Evolutionary conservation across 225 moss, liverwort and hornwort species (phyloP).

Genomic region (Ulota crispa): DNA sequence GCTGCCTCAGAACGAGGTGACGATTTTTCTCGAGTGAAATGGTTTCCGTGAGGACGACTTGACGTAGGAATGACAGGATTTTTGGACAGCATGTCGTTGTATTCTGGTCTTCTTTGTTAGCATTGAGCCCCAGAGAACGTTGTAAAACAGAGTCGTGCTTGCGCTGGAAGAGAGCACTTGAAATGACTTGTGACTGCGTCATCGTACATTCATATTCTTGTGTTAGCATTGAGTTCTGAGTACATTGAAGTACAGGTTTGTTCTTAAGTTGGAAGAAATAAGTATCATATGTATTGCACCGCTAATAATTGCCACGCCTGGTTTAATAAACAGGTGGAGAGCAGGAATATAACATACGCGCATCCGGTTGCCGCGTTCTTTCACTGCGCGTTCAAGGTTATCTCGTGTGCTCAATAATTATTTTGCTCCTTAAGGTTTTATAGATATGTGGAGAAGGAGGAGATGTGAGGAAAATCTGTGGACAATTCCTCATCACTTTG

Average conservation of each 20-base stretch:
- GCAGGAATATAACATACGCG: constrained; percentile 45
- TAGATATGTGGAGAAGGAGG: background rate
- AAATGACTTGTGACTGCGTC: background rate
- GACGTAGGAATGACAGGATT: background rate
- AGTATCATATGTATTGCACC: background rate
- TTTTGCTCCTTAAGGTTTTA: background rate
- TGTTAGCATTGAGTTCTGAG: background rate
- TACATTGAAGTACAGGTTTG: background rate
- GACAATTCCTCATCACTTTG: background rate
- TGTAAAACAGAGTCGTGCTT: background rate
- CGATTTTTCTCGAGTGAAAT: background rate
- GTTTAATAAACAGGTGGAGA: constrained; percentile 32
- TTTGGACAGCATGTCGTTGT: background rate
- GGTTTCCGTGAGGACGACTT: background rate
- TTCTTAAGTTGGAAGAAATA: background rate
- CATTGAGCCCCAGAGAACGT: background rate
- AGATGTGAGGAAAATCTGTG: background rate
- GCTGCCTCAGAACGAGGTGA: constrained; percentile 34
- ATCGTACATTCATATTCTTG: background rate
- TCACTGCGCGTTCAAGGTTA: constrained; percentile 72
- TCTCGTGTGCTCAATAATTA: background rate
- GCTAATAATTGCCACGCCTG: background rate
- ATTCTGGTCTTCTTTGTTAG: background rate
- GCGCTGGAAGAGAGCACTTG: no score
- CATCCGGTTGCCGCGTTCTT: constrained; percentile 72